These are phyloP conservation scores for Thalassiosira profunda DNA, from an alignment of 108 stramenopile species.

Conservation along the genomic window DNA sequence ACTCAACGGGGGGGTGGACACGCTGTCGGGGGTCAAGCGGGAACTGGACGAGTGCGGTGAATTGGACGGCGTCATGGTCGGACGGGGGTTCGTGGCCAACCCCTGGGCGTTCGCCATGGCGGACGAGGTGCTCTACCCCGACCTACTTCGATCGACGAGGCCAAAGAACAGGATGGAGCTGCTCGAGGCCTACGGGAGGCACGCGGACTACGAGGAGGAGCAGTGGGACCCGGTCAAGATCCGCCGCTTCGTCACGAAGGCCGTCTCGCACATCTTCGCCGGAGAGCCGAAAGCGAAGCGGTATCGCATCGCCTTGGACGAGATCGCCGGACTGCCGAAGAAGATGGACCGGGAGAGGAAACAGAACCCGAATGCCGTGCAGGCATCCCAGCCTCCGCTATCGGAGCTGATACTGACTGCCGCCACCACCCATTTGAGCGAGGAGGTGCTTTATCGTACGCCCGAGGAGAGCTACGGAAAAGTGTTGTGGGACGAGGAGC, in stretches of 20 bases:
- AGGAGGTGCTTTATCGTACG: conserved; percentile 76
- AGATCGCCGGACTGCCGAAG: conserved; percentile 70
- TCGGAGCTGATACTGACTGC: conserved; percentile 82
- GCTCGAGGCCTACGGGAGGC: conserved; percentile 66
- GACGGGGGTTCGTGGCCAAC: conserved; percentile 74
- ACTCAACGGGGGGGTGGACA: conserved; percentile 91
- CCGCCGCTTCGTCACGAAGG: conserved; percentile 77
- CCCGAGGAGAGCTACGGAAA: conserved; percentile 80
- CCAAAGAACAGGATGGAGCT: conserved; percentile 77
- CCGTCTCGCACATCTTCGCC: conserved; percentile 79
- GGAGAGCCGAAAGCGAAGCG: conserved; percentile 88
- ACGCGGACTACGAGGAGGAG: conserved; percentile 76
- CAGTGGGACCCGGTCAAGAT: conserved; percentile 66
- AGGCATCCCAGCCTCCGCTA: conserved; percentile 50
- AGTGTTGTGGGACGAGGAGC: conserved; percentile 48
- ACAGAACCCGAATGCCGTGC: conserved; percentile 10
- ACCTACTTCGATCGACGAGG: not conserved
- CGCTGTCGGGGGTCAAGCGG: conserved; percentile 61
- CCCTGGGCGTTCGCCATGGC: conserved; percentile 92
- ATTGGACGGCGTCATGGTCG: conserved; percentile 88
- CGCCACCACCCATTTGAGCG: conserved; percentile 67
- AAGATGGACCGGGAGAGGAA: conserved; percentile 45
- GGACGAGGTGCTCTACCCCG: conserved; percentile 67
- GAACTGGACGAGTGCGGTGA: conserved; percentile 62
- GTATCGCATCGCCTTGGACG: conserved; percentile 84